A percentile compares a stretch with the other conserved stretches of the same genome.
Evolutionary conservation across 345 rosid species (phyloP).

Genomic region (Chamaenerion angustifolium): DNA sequence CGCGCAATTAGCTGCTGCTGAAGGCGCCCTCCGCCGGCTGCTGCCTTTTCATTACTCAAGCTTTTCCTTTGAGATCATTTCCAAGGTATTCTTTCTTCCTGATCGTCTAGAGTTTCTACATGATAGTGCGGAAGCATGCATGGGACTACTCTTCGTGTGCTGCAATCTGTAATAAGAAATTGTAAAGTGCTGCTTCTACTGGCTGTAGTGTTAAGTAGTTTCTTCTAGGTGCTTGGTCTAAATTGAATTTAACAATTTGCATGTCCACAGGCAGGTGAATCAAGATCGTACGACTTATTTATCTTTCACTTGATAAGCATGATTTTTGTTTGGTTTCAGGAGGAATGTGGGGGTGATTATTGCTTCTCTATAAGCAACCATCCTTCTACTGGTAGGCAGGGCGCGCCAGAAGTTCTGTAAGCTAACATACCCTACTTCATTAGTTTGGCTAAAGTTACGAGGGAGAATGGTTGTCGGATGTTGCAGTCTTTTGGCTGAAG

Average conservation of each 20-base stretch:
- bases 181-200: no score
- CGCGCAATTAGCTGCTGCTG: conserved; percentile 44
- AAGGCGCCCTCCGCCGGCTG: conserved; percentile 38
- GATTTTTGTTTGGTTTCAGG: background rate
- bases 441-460: background rate
- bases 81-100: conserved; percentile 21
- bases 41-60: conserved; percentile 40
- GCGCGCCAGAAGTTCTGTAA: conserved; percentile 8
- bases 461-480: no score
- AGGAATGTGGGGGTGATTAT: conserved; percentile 7
- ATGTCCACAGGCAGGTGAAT: no score
- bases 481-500: no score
- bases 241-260: no score
- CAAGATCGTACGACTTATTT: background rate
- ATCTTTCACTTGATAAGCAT: background rate
- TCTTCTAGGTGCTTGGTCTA: no score
- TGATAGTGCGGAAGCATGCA: no score
- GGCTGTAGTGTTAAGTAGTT: no score
- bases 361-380: conserved; percentile 7
- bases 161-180: no score
- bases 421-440: background rate
- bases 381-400: background rate
- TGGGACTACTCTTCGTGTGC: no score
- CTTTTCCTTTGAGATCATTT: conserved; percentile 41
- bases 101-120: no score